Base-by-base conservation (phyloP, 495 filamentous ascomycete genomes). In the Aspergillus sclerotiicarbonarius region DNA sequence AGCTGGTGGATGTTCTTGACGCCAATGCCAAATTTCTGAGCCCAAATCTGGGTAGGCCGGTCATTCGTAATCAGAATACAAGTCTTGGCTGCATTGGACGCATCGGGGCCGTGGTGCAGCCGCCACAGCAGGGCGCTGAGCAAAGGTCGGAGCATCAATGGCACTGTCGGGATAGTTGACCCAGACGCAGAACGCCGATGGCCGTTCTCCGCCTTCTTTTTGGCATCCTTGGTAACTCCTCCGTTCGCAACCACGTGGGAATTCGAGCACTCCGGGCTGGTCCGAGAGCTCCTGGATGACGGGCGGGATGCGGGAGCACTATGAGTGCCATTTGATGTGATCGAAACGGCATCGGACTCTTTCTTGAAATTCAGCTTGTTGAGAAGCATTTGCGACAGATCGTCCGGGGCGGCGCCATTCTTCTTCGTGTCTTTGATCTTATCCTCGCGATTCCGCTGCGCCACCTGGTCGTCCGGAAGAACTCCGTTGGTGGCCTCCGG, bases 121-220 rank as follows among this genome's bases (percentile, higher is more conserved):
- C 80, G 78, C 80, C 84, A 86, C 9, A 89, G 71, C 16, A 84
- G 73, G 30, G 82, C 82, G 65, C 83, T 87, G 64, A 89, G 79
- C 45, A 89, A 67, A 8, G 84, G 82, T 44, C 80, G 79, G 10
- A 86, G 67, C 15, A 64, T 57, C n/a, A 59, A 44, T 32, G 82
- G 80, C 10, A 75, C 76, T 20, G 69, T 66, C 7, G 74, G 67
- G 50, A 75, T 71, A 15, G 62, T 63, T 29, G 75, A 67, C 8
- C 62, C 70, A 6, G 75, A 79, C 15, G 61, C 60, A 16, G 69
- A 71, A 25, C 75, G 76, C 46, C 68, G 69, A 45, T 79, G 76
- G 13, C 69, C 70, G 13, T 50, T 44, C 51, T 61, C 61, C 5
- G 21, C 31, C 35, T 68, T 70, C 29, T 43, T 25, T 46, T 68